Base-by-base conservation (phyloP, 78 protist species). In the Cavenderia fasciculata region DNA sequence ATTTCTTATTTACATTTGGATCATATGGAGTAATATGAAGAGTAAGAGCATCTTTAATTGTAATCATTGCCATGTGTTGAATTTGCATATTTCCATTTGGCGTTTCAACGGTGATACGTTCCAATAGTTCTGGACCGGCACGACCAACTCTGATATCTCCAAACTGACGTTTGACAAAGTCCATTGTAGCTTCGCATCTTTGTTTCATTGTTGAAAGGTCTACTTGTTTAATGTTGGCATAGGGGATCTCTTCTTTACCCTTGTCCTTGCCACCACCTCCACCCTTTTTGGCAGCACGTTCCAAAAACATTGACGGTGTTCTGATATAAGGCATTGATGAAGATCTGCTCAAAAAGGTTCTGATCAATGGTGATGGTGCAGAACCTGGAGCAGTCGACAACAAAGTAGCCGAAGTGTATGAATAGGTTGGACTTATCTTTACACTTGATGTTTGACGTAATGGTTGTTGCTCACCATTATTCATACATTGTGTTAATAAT, bases 1-100 rank as follows among this genome's bases (percentile, higher is more conserved):
- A 14, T 46, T 46, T 46, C 12, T 46, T 46, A 76, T 73, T 33
- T 76, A 76, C 86, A 62, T 71, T 23, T 23, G 33, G 34, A 65
- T 78, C 88, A 36, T 59, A 78, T 33, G 52, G 12, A 23, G 88
- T 66, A 40, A 78, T 23, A 52, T 78, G 51, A 34, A 78, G n/a
- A 23, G 88, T 78, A 16, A 78, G 41, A 38, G 88, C n/a, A 78
- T 65, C 75, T 40, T 78, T 78, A 27, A 78, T 16, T 19, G 88
- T 65, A 1, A 78, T 51, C 88, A 78, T 78, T 38, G 88, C 74
- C 11, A 78, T 52, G 40, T 78, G 75, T 27, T 51, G 18, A 44
- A 78, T 25, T 62, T 27, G n/a, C 14, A 65, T 36, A 8, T 23
- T 4, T 38, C 88, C 88, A 25, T 29, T 31, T 36, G 88, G 88